Base-by-base conservation (phyloP, 441 rosid species). In the Jatropha podagrica region DNA sequence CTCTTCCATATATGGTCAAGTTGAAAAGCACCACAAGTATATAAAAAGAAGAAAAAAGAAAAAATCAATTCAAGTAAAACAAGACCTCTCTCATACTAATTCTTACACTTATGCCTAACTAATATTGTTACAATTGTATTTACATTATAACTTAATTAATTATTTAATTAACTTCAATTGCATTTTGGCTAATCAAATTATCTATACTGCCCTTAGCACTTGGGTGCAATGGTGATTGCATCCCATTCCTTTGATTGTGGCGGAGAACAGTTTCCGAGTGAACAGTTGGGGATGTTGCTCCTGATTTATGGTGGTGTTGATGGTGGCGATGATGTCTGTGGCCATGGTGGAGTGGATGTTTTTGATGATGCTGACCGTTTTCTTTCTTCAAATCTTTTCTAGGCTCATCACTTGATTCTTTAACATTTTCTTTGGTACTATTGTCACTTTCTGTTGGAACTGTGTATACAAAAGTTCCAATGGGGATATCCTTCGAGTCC, bases 391-490 rank as follows among this genome's bases (percentile, higher is more conserved):
- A 26, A 58, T 84, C 90, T 74, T 78, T 81, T 38, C 72, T 83
- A 10, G 67, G 17, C 14, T 81, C 85, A 12, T 7, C 40, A 69
- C 62, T 4, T 44, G 48, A 44, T 62, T 82, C 90, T 68, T 83
- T 85, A 0, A 3, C 77, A 7, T 66, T 76, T 5, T 79, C 76
- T 59, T 85, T 78, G 62, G 78, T 78, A 12, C 70, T 66, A 61
- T 59, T 76, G 7, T 75, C 81, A 15, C 7, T 73, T 60, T 65
- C 86, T 0, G 63, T 70, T 3, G 91, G 90, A 74, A 82, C 90
- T 51, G 81, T 82, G 71, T 84, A 90, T 27, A 88, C 89, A 52
- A 88, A 87, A 23, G 88, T 73, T 67, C 84, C 87, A 14, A 71
- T 26, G 2, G 82, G 75, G 14, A 80, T n/a, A 72, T 90, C 94